Conservation (phyloP, 2,329 filamentous ascomycete species). For the Teratosphaeriaceae sp. region DNA sequence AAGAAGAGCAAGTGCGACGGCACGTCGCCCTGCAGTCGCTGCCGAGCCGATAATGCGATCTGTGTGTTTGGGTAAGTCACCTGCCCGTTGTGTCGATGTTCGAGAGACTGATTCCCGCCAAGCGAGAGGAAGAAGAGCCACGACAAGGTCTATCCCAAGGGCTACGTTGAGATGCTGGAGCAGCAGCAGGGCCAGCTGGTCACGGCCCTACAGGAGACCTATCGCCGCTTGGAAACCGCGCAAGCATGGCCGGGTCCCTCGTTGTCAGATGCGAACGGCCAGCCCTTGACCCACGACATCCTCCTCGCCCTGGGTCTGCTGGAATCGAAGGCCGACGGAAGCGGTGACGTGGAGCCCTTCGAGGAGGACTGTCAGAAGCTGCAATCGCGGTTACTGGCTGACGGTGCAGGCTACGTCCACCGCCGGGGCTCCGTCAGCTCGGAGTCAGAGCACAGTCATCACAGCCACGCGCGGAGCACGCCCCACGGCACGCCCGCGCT, state of each 20-base stretch:
- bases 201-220: conserved; percentile 54
- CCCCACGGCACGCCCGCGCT: conserved; percentile 32
- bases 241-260: conserved; percentile 51
- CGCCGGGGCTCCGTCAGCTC: conserved; percentile 51
- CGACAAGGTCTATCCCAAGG: conserved; percentile 63
- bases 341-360: conserved; percentile 43
- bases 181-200: conserved; percentile 59
- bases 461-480: conserved; percentile 21
- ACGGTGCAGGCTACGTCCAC: conserved; percentile 44
- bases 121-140: conserved; percentile 57
- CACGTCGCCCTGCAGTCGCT: conserved; percentile 53
- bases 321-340: conserved; percentile 44
- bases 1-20: conserved; percentile 66
- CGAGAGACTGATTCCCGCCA: conserved; percentile 1
- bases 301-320: conserved; percentile 53
- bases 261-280: conserved; percentile 47
- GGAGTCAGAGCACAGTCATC: conserved; percentile 50
- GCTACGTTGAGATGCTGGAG: conserved; percentile 61
- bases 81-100: neutral
- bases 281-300: conserved; percentile 58
- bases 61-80: conserved; percentile 50
- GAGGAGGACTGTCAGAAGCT: conserved; percentile 52
- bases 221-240: conserved; percentile 45
- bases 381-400: conserved; percentile 49
- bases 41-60: conserved; percentile 57